phyloP scores from a whole-genome alignment of 306 rosid genomes.

The Cicer yamashitae region DNA sequence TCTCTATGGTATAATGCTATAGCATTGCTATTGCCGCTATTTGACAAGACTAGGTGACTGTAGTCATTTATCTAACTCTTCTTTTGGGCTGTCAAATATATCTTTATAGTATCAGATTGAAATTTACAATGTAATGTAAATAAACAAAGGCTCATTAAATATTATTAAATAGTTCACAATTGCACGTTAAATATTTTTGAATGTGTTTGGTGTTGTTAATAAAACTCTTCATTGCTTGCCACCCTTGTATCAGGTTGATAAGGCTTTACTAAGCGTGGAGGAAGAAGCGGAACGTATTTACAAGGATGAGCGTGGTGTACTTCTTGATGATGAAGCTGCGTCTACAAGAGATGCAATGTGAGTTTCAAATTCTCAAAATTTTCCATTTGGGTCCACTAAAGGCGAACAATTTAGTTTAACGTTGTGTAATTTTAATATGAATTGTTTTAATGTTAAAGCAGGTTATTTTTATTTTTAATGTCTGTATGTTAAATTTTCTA shows the following conservation, averaged over 20 bases:
- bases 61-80: conserved; percentile 10
- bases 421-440: neutral
- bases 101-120: neutral
- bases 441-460: conserved; percentile 5
- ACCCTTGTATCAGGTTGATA: conserved; percentile 68
- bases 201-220: conserved; percentile 6
- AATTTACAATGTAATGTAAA: conserved; percentile 8
- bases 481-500: conserved; percentile 17
- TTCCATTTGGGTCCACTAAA: conserved; percentile 4
- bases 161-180: neutral
- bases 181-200: neutral
- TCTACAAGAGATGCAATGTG: conserved; percentile 97
- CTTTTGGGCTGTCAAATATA: conserved; percentile 4
- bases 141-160: neutral
- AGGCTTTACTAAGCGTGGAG: conserved; percentile 91
- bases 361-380: conserved; percentile 45
- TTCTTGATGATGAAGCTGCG: conserved; percentile 95
- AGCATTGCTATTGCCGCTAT: too few species aligned
- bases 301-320: conserved; percentile 87
- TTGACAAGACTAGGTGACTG: neutral
- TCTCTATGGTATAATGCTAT: too few species aligned
- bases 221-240: conserved; percentile 20
- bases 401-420: conserved; percentile 1
- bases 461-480: neutral
- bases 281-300: conserved; percentile 89